Base-by-base conservation (phyloP, 768 basidiomycete genomes). In the Auricularia sp. region DNA sequence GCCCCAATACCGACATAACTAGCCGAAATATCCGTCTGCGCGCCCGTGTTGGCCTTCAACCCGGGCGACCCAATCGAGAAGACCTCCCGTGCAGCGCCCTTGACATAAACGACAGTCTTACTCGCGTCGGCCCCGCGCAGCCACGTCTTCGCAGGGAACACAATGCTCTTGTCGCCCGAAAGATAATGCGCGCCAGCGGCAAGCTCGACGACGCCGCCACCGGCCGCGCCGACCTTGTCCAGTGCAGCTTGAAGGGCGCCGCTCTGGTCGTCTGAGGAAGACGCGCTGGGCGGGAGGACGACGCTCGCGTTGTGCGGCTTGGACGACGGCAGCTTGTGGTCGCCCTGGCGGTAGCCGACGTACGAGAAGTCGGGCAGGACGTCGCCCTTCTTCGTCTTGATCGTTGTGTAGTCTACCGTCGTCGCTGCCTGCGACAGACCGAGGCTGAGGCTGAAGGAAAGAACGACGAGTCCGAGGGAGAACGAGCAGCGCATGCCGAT, bases 361-460 rank as follows among this genome's bases (percentile, higher is more conserved):
- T 59, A 59, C 34, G 56, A 59, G 18, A 59, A 59, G 33, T 59
- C 56, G 56, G 56, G 56, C 18, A 59, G 34, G 56, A 59, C 18
- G 56, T 59, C 56, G 56, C 56, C 56, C 29, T 35, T 29, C 56
- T 59, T 59, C 23, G 56, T 59, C 56, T 59, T 29, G 8, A 59
- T 59, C 23, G 56, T 33, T 3, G 23, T 59, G 14, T 35, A 59
- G 56, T 59, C 56, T 21, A 59, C 56, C 4, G 43, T 3, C 1
- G 47, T 51, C 11, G 47, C 47, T 6, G 47, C 47, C 18, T 16
- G 21, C 47, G 43, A 10, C 43, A 18, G 10, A 44, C 11, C 10
- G 18, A 21, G 11, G 16, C 8, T 6, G 47, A 51, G 47, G 47
- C 47, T 6, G 10, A 51, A 51, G 21, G 47, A 51, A 51, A 51